phyloP scores from a whole-genome alignment of 2,329 filamentous ascomycete species.

The Talaromyces sp. region DNA sequence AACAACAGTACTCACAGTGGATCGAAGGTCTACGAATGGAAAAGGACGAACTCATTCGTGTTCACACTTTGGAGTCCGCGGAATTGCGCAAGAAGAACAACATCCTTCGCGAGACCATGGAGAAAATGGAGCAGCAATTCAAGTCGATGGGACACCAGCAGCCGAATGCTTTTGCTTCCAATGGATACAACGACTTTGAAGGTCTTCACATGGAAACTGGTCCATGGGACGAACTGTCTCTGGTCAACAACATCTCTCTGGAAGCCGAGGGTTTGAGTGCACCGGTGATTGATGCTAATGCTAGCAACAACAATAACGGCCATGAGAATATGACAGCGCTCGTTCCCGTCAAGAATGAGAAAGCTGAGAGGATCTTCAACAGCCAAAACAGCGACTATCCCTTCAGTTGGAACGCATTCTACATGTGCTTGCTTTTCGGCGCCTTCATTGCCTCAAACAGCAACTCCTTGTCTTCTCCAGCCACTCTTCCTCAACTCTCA shows the following conservation, averaged over 20 bases:
- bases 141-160: conserved; percentile 36
- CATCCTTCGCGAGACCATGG: conserved; percentile 67
- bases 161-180: conserved; percentile 53
- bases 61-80: conserved; percentile 83
- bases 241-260: conserved; percentile 62
- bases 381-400: conserved; percentile 63
- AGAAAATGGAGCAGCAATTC: conserved; percentile 44
- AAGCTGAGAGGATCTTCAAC: conserved; percentile 42
- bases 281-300: conserved; percentile 22
- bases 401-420: conserved; percentile 64
- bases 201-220: conserved; percentile 72
- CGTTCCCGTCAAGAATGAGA: conserved; percentile 41
- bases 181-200: conserved; percentile 78
- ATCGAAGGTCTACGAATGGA: conserved; percentile 75
- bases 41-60: conserved; percentile 86
- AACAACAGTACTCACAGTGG: conserved; percentile 70
- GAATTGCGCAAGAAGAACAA: conserved; percentile 90
- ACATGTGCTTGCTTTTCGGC: conserved; percentile 93
- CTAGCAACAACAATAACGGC: conserved; percentile 15
- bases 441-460: conserved; percentile 92
- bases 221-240: conserved; percentile 77
- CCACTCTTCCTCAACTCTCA: conserved; percentile 53
- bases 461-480: conserved; percentile 53
- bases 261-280: conserved; percentile 39
- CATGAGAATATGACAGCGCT: conserved; percentile 39